Conservation (phyloP, 2,329 filamentous ascomycete genomes). For the Tolypocladium inflatum region DNA sequence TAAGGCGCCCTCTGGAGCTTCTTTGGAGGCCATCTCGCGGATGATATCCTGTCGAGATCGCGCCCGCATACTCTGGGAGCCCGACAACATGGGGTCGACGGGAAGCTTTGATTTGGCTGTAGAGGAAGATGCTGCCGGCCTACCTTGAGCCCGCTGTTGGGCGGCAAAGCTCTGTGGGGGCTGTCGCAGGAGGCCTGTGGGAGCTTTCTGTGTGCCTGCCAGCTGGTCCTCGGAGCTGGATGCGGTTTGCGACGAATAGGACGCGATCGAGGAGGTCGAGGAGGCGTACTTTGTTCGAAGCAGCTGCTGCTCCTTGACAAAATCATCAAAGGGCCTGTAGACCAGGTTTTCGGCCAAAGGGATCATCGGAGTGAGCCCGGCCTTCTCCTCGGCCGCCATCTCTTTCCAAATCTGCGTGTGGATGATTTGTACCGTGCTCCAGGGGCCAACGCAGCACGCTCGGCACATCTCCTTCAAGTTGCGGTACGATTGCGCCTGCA, state of each 20-base stretch:
- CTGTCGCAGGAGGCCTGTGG: slow-evolving; percentile 37
- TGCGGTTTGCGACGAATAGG: slow-evolving; percentile 13
- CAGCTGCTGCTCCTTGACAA: slow-evolving; percentile 43
- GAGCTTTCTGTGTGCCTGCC: slow-evolving; percentile 21
- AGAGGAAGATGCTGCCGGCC: slow-evolving; percentile 22
- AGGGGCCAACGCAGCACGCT: slow-evolving; percentile 50
- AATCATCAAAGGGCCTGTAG: slow-evolving; percentile 55
- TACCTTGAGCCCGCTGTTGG: slow-evolving; percentile 51
- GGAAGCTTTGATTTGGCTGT: slow-evolving; percentile 14
- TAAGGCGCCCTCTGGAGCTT: slow-evolving; percentile 10
- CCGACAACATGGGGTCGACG: slow-evolving; percentile 11
- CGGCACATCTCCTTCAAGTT: slow-evolving; percentile 49
- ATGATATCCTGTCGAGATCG: slow-evolving; percentile 17
- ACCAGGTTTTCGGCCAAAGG: slow-evolving; percentile 53
- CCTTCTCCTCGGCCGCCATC: slow-evolving; percentile 59
- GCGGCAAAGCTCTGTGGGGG: slow-evolving; percentile 58
- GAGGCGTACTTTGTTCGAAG: slow-evolving; percentile 21
- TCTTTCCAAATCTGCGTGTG: slow-evolving; percentile 55
- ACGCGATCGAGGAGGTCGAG: slow-evolving; percentile 18
- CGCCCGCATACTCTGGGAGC: slow-evolving; percentile 20
- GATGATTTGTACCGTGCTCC: slow-evolving; percentile 33
- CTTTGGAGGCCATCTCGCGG: slow-evolving; percentile 12
- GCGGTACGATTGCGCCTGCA: slow-evolving; percentile 35
- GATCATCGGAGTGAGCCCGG: slow-evolving; percentile 53
- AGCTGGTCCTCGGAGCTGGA: slow-evolving; percentile 23